These are phyloP conservation scores for Colletotrichum tofieldiae DNA, from an alignment of 2,329 filamentous ascomycete species.

Conservation along the genomic window DNA sequence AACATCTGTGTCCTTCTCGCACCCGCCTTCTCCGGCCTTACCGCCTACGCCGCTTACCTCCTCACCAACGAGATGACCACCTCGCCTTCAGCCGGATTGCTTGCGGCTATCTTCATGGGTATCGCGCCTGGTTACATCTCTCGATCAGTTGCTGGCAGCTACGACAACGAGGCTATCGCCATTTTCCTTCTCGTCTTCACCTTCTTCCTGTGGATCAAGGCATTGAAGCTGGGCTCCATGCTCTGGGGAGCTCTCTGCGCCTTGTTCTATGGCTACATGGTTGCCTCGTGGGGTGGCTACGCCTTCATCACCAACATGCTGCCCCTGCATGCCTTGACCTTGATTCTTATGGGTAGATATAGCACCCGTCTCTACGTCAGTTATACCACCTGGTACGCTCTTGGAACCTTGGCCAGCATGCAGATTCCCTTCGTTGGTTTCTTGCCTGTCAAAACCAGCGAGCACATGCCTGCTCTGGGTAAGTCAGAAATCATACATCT, in stretches of 20 bases:
- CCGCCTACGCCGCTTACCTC: conserved; percentile 92
- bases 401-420: conserved; percentile 98
- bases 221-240: conserved; percentile 94
- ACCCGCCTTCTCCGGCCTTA: conserved; percentile 93
- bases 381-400: conserved; percentile 98
- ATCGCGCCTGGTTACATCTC: conserved; percentile 98
- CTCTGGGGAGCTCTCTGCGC: conserved; percentile 97
- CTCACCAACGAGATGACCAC: conserved; percentile 97
- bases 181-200: conserved; percentile 99
- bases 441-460: conserved; percentile 94
- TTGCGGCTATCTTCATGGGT: conserved; percentile 96
- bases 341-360: conserved; percentile 97
- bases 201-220: conserved; percentile 99
- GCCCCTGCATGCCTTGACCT: conserved; percentile 92
- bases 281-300: conserved; percentile 99
- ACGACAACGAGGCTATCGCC: conserved; percentile 99
- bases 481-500: conserved; percentile 51
- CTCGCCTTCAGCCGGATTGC: conserved; percentile 93
- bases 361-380: conserved; percentile 95
- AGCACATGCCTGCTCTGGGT: conserved; percentile 98
- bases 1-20: conserved; percentile 99
- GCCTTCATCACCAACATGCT: conserved; percentile 99
- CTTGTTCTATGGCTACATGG: conserved; percentile 99
- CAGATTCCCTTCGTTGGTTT: conserved; percentile 99
- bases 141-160: conserved; percentile 96